phyloP scores from a whole-genome alignment of 257 asterid genomes.

The Osmanthus fragrans region DNA sequence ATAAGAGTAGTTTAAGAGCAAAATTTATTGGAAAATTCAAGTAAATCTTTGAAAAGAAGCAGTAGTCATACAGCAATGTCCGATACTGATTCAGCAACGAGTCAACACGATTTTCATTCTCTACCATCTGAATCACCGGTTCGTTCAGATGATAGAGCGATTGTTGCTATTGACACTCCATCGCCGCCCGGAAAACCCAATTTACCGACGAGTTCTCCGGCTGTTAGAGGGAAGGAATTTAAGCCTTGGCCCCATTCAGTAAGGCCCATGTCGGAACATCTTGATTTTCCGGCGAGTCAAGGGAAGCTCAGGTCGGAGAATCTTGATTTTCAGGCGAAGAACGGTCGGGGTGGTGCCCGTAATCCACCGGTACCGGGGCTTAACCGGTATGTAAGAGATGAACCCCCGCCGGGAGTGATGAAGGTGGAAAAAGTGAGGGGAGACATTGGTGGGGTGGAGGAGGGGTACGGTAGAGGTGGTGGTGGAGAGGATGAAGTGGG shows the following conservation, averaged over 20 bases:
- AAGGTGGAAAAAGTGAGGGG: conserved; percentile 47
- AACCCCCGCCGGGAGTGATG: conserved; percentile 41
- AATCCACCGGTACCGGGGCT: conserved; percentile 43
- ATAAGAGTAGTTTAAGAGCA: not conserved
- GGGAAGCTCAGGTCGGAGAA: conserved; percentile 32
- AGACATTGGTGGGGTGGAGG: conserved; percentile 40
- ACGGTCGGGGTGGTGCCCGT: not conserved
- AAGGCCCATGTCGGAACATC: conserved; percentile 39
- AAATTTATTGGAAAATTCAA: conserved; percentile 39
- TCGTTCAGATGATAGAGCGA: conserved; percentile 66
- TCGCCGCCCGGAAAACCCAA: conserved; percentile 48
- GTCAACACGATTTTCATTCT: conserved; percentile 79
- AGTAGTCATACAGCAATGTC: conserved; percentile 81
- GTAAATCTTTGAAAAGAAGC: conserved; percentile 33
- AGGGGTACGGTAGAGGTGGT: conserved; percentile 37
- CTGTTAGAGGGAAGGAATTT: conserved; percentile 32
- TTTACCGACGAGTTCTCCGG: conserved; percentile 26
- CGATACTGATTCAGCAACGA: conserved; percentile 76
- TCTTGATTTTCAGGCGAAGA: conserved; percentile 36
- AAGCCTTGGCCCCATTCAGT: conserved; percentile 46
- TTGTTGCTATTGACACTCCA: conserved; percentile 47
- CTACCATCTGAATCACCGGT: conserved; percentile 71
- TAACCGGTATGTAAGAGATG: conserved; percentile 48
- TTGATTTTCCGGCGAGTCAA: conserved; percentile 33
- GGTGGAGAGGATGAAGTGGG: conserved; percentile 43